phyloP scores from a whole-genome alignment of 345 rosid species.

The Citrus hindsii region DNA sequence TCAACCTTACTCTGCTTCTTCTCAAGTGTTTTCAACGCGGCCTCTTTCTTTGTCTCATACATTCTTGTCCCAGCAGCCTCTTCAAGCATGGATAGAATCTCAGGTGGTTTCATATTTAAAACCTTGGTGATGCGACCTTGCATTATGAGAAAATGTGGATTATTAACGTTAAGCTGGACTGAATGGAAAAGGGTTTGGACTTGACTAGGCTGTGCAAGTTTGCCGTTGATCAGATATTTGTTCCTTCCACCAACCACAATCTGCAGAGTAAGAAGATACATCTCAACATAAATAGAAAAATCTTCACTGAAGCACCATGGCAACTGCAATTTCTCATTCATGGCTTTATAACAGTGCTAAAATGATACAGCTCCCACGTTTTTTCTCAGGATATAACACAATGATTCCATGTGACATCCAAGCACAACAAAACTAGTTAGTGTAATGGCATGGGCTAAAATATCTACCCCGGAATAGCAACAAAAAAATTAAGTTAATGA shows the following conservation, averaged over 20 bases:
- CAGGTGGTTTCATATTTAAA: slow-evolving; percentile 96
- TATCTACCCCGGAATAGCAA: not conserved
- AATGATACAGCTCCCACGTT: not conserved
- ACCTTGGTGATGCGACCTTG: slow-evolving; percentile 99
- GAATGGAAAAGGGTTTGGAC: slow-evolving; percentile 97
- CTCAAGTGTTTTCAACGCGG: slow-evolving; percentile 86
- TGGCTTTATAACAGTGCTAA: not conserved
- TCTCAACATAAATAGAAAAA: not conserved
- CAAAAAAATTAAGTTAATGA: not conserved
- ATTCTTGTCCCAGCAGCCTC: slow-evolving; percentile 99
- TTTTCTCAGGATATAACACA: not conserved
- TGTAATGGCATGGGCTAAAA: not conserved
- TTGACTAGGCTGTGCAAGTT: slow-evolving; percentile 76
- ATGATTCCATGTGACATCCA: not conserved
- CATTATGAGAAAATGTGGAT: slow-evolving; percentile 99
- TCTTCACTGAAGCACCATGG: not conserved
- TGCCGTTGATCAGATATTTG: slow-evolving; percentile 75
- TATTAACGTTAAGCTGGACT: slow-evolving; percentile 94
- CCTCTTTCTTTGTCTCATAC: slow-evolving; percentile 96
- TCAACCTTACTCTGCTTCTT: slow-evolving; percentile 95
- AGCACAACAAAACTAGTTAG: not conserved
- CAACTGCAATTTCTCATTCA: not conserved
- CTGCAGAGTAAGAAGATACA: slow-evolving; percentile 34
- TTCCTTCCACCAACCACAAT: slow-evolving; percentile 91
- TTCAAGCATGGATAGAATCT: slow-evolving; percentile 95